A percentile compares a stretch with the other conserved stretches of the same genome.
These are phyloP conservation scores for Saturnispora mendoncae DNA, from an alignment of 805 yeast genomes.

Conservation along the genomic window DNA sequence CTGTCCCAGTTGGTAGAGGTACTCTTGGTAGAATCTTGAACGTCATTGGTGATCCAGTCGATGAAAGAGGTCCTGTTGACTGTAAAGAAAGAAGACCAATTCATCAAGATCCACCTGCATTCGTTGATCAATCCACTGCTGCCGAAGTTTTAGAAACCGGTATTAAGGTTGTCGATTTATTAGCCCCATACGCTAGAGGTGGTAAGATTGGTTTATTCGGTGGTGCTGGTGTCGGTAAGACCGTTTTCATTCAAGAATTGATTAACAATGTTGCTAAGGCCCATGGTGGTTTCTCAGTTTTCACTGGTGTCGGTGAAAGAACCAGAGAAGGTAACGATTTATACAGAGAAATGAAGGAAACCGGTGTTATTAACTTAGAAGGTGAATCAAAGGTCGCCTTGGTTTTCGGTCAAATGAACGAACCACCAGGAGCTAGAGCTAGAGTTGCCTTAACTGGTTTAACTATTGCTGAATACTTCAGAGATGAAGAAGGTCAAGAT, in stretches of 20 bases:
- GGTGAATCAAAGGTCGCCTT: slow-evolving; percentile 99
- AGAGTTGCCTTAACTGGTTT: slow-evolving; percentile 99
- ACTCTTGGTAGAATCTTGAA: slow-evolving; percentile 97
- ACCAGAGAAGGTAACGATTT: slow-evolving; percentile 99
- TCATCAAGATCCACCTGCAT: slow-evolving; percentile 96
- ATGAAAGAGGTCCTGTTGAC: slow-evolving; percentile 98
- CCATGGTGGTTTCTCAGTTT: slow-evolving; percentile 99
- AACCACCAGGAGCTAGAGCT: slow-evolving; percentile 99
- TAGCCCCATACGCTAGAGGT: slow-evolving; percentile 99
- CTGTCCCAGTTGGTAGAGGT: slow-evolving; percentile 99
- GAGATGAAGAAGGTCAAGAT: slow-evolving; percentile 99
- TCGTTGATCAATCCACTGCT: slow-evolving; percentile 93
- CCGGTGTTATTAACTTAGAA: slow-evolving; percentile 99
- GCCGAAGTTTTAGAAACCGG: slow-evolving; percentile 99
- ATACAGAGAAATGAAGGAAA: slow-evolving; percentile 99
- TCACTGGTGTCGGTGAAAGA: slow-evolving; percentile 99
- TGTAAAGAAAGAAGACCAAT: slow-evolving; percentile 91
- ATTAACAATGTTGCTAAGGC: slow-evolving; percentile 99
- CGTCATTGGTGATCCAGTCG: slow-evolving; percentile 99
- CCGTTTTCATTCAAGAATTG: slow-evolving; percentile 98
- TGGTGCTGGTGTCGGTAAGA: slow-evolving; percentile 99
- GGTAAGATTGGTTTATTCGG: slow-evolving; percentile 99
- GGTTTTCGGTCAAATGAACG: slow-evolving; percentile 99
- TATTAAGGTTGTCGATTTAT: slow-evolving; percentile 98
- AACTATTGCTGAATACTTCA: slow-evolving; percentile 99